These are phyloP conservation scores for Scheffersomyces coipomensis DNA, from an alignment of 805 yeast species.

Conservation along the genomic window DNA sequence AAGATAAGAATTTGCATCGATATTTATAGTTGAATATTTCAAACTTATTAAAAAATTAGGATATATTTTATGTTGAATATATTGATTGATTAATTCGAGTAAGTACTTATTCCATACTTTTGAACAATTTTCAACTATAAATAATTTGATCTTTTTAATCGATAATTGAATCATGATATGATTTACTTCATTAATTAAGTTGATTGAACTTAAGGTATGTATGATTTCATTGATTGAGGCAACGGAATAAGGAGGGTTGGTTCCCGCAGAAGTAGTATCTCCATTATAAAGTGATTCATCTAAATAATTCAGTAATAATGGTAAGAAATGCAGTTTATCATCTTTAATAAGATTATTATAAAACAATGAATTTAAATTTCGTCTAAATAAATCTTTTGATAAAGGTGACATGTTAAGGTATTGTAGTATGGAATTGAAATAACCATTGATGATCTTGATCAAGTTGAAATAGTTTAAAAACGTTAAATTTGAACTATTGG, in stretches of 20 bases:
- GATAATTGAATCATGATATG: slow-evolving; percentile 35
- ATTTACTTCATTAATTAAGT: slow-evolving; percentile 21
- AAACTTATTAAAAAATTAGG: slow-evolving; percentile 25
- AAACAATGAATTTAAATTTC: slow-evolving; percentile 30
- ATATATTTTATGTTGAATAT: slow-evolving; percentile 38
- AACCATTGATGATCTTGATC: slow-evolving; percentile 17
- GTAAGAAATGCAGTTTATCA: slow-evolving; percentile 1
- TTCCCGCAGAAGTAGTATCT: neutral
- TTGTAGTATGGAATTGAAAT: slow-evolving; percentile 20
- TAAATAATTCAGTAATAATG: slow-evolving; percentile 5
- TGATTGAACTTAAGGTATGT: slow-evolving; percentile 14
- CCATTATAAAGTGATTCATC: slow-evolving; percentile 3
- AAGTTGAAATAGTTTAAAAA: slow-evolving; percentile 10
- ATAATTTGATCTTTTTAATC: slow-evolving; percentile 29
- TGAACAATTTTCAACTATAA: slow-evolving; percentile 27
- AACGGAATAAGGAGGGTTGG: neutral
- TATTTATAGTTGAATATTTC: slow-evolving; percentile 8
- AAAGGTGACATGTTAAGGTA: slow-evolving; percentile 19
- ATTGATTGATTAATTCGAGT: slow-evolving; percentile 29
- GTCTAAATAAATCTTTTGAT: slow-evolving; percentile 19
- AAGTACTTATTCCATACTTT: slow-evolving; percentile 39
- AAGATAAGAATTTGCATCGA: slow-evolving; percentile 11
- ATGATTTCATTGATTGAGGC: slow-evolving; percentile 15
- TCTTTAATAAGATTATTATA: slow-evolving; percentile 12
- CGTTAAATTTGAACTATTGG: slow-evolving; percentile 7